These are phyloP conservation scores for Diversispora epigaea DNA, from an alignment of 192 early-diverging fungal genomes.

Conservation along the genomic window DNA sequence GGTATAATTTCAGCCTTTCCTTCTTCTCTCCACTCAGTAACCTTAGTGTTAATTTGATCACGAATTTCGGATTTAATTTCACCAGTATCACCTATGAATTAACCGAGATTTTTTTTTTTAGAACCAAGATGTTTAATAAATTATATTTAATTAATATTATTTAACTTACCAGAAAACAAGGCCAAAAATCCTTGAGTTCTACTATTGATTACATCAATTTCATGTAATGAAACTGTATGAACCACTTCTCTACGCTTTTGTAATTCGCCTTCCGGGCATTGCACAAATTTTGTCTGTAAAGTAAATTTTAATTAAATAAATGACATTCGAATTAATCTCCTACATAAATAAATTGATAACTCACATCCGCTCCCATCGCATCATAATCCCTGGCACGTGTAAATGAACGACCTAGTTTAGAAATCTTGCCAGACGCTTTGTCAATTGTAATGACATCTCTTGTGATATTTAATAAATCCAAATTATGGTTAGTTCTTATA, in stretches of 20 bases:
- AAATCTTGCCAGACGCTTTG: constrained; percentile 96
- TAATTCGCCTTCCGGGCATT: constrained; percentile 98
- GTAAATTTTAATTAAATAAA: background rate
- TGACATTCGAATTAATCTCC: background rate
- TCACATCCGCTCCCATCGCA: constrained; percentile 93
- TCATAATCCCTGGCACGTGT: constrained; percentile 96
- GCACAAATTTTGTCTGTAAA: constrained; percentile 86
- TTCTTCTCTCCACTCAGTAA: constrained; percentile 97
- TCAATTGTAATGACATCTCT: constrained; percentile 98
- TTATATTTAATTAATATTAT: background rate
- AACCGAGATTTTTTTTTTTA: background rate
- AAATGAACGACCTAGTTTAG: constrained; percentile 94
- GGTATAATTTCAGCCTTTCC: constrained; percentile 98
- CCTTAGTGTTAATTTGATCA: constrained; percentile 96
- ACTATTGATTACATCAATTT: constrained; percentile 99
- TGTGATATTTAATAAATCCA: background rate
- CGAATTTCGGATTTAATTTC: constrained; percentile 97
- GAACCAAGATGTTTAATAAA: background rate
- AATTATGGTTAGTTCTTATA: too few species aligned
- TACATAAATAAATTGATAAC: constrained; percentile 4
- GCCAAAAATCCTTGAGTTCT: constrained; percentile 96
- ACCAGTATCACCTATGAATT: constrained; percentile 73
- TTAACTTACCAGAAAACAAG: constrained; percentile 78
- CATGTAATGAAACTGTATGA: constrained; percentile 97
- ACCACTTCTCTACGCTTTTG: constrained; percentile 97